Evolutionary conservation across 1,284 basidiomycete species (phyloP), one percentile per base, ranked within the genome.

Genomic region (Coniferiporia sulphurascens): DNA sequence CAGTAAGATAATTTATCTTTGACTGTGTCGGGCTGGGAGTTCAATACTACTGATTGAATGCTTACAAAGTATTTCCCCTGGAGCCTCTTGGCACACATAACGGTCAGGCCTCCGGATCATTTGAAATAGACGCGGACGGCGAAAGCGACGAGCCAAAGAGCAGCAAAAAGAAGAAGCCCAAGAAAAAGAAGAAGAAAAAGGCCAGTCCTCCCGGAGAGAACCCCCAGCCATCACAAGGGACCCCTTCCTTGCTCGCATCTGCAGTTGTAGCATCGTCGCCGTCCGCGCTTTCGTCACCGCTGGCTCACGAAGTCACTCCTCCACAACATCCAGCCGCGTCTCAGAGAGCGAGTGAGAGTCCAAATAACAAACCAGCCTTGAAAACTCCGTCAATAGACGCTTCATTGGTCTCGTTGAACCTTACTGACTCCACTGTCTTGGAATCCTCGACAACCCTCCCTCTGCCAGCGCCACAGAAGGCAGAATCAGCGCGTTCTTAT

Each of bases 401-500:
- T 21, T 43, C 55, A 27, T 49, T 50, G 32, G 67, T 70, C 32
- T 54, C 64, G 13, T 67, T 66, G 22, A 65, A 70, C 50, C 65
- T 68, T 35, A 60, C 73, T 32, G 60, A 70, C 57, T 60, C 65
- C n/a, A 64, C 69, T 19, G 65, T 71, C 15, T 72, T 70, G 58
- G 64, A 70, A 52, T 76, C 80, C 32, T 75, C 76, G 48, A 70
- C 74, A 9, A 76, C 84, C 19, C 73, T 87, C 32, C 73, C 78
- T 27, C 70, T 81, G 41, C 72, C 76, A 3, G 69, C 73, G 38
- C 77, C 76, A 59, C 73, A 74, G 59, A 78, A 76, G 3, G 85
- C 85, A 0, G 84, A 87, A 68, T 89, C 87, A 21, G 81, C 81
- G 22, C 85, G 76, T 61, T 82, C 85, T n/a, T 91, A 90, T 69